These are phyloP conservation scores for Boechera retrofracta DNA, from an alignment of 345 rosid genomes.

Conservation along the genomic window DNA sequence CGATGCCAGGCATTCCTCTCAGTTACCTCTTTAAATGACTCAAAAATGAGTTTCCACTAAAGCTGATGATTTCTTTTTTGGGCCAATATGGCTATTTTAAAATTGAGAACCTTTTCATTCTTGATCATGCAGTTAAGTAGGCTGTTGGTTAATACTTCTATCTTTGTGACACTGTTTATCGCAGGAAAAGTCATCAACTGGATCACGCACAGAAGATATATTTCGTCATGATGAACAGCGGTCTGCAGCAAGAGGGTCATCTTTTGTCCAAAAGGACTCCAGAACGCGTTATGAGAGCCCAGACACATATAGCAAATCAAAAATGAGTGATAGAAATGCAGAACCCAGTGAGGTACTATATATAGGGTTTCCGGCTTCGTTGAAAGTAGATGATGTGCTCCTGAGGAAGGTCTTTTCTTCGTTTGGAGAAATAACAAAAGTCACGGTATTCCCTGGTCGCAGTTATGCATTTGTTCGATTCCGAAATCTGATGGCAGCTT, in stretches of 20 bases:
- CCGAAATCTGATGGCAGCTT: slow-evolving; percentile 64
- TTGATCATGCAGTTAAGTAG: slow-evolving; percentile 25
- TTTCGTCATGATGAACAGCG: slow-evolving; percentile 64
- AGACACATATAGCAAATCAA: slow-evolving; percentile 61
- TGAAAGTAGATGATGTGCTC: slow-evolving; percentile 80
- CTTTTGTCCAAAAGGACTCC: slow-evolving; percentile 70
- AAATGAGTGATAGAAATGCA: slow-evolving; percentile 60
- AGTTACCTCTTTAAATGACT: slow-evolving; percentile 14
- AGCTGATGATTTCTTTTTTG: neutral
- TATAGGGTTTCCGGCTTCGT: slow-evolving; percentile 86
- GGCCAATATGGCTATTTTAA: slow-evolving; percentile 1
- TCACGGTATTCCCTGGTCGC: slow-evolving; percentile 89
- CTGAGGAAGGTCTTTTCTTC: slow-evolving; percentile 83
- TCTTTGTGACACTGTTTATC: slow-evolving; percentile 54
- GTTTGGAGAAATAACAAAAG: slow-evolving; percentile 86
- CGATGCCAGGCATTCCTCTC: slow-evolving; percentile 4
- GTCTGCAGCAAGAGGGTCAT: slow-evolving; percentile 57
- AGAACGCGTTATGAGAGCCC: slow-evolving; percentile 68
- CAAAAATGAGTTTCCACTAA: slow-evolving; percentile 9
- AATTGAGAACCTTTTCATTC: slow-evolving; percentile 14
- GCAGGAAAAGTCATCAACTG: slow-evolving; percentile 79
- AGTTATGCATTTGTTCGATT: slow-evolving; percentile 96
- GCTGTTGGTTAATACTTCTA: slow-evolving; percentile 43
- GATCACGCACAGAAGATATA: slow-evolving; percentile 62
- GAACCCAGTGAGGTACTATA: slow-evolving; percentile 94